A percentile compares a stretch with the other conserved stretches of the same genome.
phyloP scores from a whole-genome alignment of 1,139 yeast genomes.

The Taphrina communis region DNA sequence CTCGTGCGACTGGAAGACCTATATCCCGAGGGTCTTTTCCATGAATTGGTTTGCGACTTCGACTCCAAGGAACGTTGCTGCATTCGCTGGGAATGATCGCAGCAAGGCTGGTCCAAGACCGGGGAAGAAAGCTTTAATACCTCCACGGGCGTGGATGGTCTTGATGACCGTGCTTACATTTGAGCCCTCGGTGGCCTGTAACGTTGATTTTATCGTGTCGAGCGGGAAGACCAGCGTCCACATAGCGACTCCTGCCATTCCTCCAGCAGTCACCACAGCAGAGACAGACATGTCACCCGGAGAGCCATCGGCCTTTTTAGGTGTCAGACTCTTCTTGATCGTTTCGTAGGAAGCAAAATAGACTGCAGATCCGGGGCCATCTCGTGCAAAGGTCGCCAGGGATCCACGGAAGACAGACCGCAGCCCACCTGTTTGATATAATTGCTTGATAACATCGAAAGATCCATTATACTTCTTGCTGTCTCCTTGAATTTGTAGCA shows the following conservation, averaged over 20 bases:
- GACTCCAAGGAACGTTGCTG: conserved; percentile 95
- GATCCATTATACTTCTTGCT: conserved; percentile 58
- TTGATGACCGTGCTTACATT: conserved; percentile 71
- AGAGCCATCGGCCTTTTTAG: conserved; percentile 61
- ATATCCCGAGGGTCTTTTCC: conserved; percentile 40
- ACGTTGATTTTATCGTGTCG: conserved; percentile 89
- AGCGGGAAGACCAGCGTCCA: conserved; percentile 97
- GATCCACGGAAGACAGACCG: conserved; percentile 89
- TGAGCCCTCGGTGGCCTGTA: conserved; percentile 60
- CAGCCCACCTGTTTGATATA: conserved; percentile 82
- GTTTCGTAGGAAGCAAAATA: conserved; percentile 94
- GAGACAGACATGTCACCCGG: conserved; percentile 80
- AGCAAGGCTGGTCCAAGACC: conserved; percentile 95
- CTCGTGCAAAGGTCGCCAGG: conserved; percentile 89
- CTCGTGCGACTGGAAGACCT: not conserved
- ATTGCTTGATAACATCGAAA: conserved; percentile 66
- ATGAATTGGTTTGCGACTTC: conserved; percentile 81
- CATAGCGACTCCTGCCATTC: conserved; percentile 94
- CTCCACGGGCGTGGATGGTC: conserved; percentile 70
- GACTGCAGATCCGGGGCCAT: conserved; percentile 97
- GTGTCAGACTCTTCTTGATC: conserved; percentile 67
- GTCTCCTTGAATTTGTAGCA: conserved; percentile 74
- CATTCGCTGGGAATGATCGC: conserved; percentile 96
- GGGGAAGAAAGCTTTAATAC: conserved; percentile 92
- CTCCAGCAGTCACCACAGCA: conserved; percentile 90